phyloP scores from a whole-genome alignment of 139 green algal species.

The Auxenochlorella pyrenoidosa region DNA sequence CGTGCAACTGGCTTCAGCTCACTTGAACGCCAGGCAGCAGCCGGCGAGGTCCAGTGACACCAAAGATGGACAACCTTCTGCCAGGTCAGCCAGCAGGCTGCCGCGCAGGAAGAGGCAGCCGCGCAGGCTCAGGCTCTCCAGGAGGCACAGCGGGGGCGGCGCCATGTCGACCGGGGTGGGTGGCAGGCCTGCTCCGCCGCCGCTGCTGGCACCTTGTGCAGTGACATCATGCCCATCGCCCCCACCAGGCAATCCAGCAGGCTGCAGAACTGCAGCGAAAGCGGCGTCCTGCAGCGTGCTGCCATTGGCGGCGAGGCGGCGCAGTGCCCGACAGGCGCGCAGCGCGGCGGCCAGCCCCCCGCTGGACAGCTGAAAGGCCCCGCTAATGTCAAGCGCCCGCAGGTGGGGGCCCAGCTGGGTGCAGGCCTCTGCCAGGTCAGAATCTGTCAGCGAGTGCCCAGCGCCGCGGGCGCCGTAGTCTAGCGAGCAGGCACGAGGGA shows the following conservation, averaged over 20 bases:
- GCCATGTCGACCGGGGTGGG: background rate
- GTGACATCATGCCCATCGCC: background rate
- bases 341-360: background rate
- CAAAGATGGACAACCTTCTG: background rate
- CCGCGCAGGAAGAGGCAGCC: slow-evolving; percentile 29
- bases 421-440: slow-evolving; percentile 2
- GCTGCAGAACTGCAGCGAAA: background rate
- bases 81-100: slow-evolving; percentile 13
- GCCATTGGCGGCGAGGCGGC: background rate
- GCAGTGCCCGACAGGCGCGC: background rate
- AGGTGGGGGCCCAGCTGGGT: background rate
- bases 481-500: background rate
- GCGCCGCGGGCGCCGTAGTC: background rate
- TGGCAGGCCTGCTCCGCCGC: background rate
- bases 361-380: background rate
- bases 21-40: slow-evolving; percentile 13
- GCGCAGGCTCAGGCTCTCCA: slow-evolving; percentile 28
- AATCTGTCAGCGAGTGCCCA: background rate
- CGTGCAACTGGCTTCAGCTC: background rate
- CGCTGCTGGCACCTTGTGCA: background rate
- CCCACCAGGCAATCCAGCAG: background rate
- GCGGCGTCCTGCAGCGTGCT: slow-evolving; percentile 1
- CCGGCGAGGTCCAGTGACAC: slow-evolving; percentile 9
- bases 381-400: background rate
- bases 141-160: background rate